Evolutionary conservation across 2,329 filamentous ascomycete species (phyloP).

Genomic region (Rhynchosporium graminicola): DNA sequence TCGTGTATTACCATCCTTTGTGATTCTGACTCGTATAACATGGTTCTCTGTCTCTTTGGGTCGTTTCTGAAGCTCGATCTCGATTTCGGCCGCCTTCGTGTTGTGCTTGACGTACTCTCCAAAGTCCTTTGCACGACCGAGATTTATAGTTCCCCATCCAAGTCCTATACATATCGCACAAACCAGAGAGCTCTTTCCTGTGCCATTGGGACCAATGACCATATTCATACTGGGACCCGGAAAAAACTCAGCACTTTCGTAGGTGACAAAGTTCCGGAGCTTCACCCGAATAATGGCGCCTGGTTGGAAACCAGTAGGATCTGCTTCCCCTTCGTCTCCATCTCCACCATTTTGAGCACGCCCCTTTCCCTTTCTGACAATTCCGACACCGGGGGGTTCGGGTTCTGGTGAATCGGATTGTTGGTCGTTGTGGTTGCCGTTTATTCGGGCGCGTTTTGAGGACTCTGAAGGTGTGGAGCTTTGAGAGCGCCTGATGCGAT

Average conservation of each 20-base stretch:
- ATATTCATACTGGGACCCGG: constrained; percentile 94
- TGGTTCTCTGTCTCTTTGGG: constrained; percentile 64
- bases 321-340: constrained; percentile 17
- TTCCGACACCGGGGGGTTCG: neutral
- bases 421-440: constrained; percentile 24
- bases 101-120: constrained; percentile 95
- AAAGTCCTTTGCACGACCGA: constrained; percentile 82
- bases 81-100: constrained; percentile 73
- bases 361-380: neutral
- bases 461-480: constrained; percentile 27
- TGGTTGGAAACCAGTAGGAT: constrained; percentile 18
- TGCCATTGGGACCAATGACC: constrained; percentile 98
- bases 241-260: constrained; percentile 86
- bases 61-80: constrained; percentile 81
- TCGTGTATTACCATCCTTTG: constrained; percentile 77
- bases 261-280: constrained; percentile 90
- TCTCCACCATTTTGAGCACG: constrained; percentile 18
- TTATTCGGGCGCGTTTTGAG: constrained; percentile 35
- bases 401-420: constrained; percentile 20
- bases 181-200: constrained; percentile 94
- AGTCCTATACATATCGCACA: constrained; percentile 94
- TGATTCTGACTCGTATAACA: constrained; percentile 74
- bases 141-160: constrained; percentile 77
- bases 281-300: constrained; percentile 88
- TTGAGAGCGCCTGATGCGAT: constrained; percentile 26